A percentile compares a stretch with the other conserved stretches of the same genome.
These are phyloP conservation scores for Russula vinacea DNA, from an alignment of 768 basidiomycete genomes.

Conservation along the genomic window DNA sequence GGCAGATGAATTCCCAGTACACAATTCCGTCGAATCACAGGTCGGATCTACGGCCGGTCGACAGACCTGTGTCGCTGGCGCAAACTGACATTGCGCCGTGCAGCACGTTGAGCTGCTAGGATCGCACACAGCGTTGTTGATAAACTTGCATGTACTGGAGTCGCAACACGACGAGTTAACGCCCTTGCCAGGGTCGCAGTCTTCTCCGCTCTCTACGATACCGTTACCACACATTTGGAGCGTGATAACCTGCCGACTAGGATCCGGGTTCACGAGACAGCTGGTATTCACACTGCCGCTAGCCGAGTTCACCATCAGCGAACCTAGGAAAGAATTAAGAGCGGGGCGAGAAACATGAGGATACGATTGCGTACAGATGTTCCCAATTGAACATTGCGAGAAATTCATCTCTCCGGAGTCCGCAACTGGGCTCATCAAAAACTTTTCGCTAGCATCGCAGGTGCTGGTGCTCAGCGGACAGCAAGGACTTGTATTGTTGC, in stretches of 20 bases:
- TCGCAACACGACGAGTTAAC: slow-evolving; percentile 69
- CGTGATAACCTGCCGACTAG: slow-evolving; percentile 50
- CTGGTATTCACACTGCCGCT: slow-evolving; percentile 50
- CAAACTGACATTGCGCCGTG: slow-evolving; percentile 63
- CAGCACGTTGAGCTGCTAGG: slow-evolving; percentile 76
- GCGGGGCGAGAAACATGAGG: slow-evolving; percentile 15
- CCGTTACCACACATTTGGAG: slow-evolving; percentile 81
- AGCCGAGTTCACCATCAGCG: slow-evolving; percentile 54
- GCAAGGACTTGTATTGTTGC: slow-evolving; percentile 49
- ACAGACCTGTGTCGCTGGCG: slow-evolving; percentile 66
- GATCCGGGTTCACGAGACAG: slow-evolving; percentile 57
- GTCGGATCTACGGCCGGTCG: slow-evolving; percentile 58
- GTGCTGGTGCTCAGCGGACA: slow-evolving; percentile 61
- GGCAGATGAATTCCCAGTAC: slow-evolving; percentile 67
- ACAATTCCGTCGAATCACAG: slow-evolving; percentile 73
- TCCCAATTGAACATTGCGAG: slow-evolving; percentile 77
- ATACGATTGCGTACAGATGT: slow-evolving; percentile 59
- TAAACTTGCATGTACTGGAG: slow-evolving; percentile 70
- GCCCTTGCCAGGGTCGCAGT: slow-evolving; percentile 78
- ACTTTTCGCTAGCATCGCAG: slow-evolving; percentile 65
- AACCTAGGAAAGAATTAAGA: slow-evolving; percentile 43
- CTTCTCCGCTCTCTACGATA: slow-evolving; percentile 78
- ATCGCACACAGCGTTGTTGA: slow-evolving; percentile 68
- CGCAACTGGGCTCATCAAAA: slow-evolving; percentile 84
- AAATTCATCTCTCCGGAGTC: slow-evolving; percentile 62